Evolutionary conservation across 164 flowering plant genomes (phyloP), one percentile per base, ranked within the genome.

Genomic region (Annona squamosa): DNA sequence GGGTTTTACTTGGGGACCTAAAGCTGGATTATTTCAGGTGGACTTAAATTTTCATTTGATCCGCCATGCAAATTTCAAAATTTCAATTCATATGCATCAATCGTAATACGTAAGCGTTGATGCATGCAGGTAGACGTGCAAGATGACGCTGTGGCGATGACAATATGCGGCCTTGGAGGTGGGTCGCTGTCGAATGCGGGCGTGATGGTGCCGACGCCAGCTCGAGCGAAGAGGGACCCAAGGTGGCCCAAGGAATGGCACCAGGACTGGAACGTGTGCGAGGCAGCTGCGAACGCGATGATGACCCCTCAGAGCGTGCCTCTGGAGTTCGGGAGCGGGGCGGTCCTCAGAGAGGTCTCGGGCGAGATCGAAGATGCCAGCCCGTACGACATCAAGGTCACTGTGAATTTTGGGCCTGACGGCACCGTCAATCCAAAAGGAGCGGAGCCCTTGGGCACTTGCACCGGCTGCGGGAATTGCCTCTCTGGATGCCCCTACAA

Each of bases 231-330:
- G 72, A 79, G 81, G 79, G 72, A 81, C 26, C 81, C 85, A 0
- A 85, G 80, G 76, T 88, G 89, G 89, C 89, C 89, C n/a, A 82
- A 82, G 65, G 87, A 85, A 69, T 88, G 91, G 91, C 85, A 85
- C 48, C 74, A 74, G 43, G 79, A 83, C 48, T 86, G 91, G 89
- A 85, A 83, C 3, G 71, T 19, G 16, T 86, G 82, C 70, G 83
- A 88, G 74, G 86, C 85, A 72, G 79, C 82, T 65, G 91, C 88
- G 61, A 75, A 82, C 56, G 65, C 80, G 63, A 86, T 88, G 88
- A 47, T 88, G 57, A 78, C 69, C 59, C 43, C 79, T 57, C 86
- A 85, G 71, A 85, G 68, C 67, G 73, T 76, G 71, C 88, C 88
- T 6, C 48, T 78, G 26, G 85, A 83, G 72, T 84, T 87, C 79